Conservation (phyloP, 192 early-diverging fungal genomes). For the Pilobolus umbonatus region DNA sequence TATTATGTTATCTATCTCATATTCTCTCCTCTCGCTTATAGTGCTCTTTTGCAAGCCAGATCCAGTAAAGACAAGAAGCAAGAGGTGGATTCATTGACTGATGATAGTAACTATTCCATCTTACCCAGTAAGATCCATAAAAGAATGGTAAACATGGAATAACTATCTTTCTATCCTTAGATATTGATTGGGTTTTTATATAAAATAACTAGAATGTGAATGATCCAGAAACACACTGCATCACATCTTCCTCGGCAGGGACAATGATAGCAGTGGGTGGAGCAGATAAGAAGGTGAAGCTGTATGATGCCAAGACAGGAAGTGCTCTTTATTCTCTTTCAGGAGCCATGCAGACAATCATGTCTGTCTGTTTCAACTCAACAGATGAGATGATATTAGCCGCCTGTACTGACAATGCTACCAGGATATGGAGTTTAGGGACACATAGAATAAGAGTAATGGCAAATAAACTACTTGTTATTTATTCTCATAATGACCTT, state of each 20-base stretch:
- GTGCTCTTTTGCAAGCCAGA: conserved; percentile 1
- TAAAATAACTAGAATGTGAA: conserved; percentile 54
- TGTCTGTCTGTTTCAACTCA: conserved; percentile 73
- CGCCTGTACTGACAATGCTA: conserved; percentile 87
- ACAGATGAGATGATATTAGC: conserved; percentile 68
- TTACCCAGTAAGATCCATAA: conserved; percentile 40
- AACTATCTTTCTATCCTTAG: neutral
- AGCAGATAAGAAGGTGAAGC: conserved; percentile 73
- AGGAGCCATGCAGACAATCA: conserved; percentile 81
- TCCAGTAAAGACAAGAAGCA: neutral
- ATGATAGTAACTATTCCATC: neutral
- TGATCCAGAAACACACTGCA: conserved; percentile 80
- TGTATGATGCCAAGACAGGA: conserved; percentile 76
- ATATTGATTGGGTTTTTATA: neutral
- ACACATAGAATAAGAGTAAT: conserved; percentile 68
- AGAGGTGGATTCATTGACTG: neutral
- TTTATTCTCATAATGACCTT: neutral
- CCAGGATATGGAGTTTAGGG: conserved; percentile 79
- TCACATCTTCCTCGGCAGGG: conserved; percentile 66
- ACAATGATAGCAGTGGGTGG: conserved; percentile 74
- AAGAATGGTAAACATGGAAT: conserved; percentile 31
- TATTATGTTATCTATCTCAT: neutral
- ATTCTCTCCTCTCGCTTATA: neutral
- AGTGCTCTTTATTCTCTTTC: conserved; percentile 54
- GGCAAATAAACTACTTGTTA: neutral